These are phyloP conservation scores for Russula earlei DNA, from an alignment of 768 basidiomycete species.

Conservation along the genomic window DNA sequence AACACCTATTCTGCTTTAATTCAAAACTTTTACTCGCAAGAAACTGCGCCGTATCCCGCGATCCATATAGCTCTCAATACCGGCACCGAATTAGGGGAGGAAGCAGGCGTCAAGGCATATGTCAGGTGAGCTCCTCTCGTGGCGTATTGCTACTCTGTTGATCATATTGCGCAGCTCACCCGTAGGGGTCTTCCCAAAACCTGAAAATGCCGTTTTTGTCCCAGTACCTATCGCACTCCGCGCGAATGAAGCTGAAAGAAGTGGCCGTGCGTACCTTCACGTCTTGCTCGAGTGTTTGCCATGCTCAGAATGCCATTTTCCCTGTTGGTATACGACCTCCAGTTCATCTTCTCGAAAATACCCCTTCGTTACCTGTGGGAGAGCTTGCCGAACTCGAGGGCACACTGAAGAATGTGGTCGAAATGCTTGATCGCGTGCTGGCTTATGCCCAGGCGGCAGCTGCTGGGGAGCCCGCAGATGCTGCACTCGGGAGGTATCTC, in stretches of 20 bases:
- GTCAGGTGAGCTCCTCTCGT: slow-evolving; percentile 45
- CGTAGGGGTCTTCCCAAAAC: slow-evolving; percentile 79
- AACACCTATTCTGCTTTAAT: slow-evolving; percentile 95
- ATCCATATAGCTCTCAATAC: slow-evolving; percentile 90
- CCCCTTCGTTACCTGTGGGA: slow-evolving; percentile 40
- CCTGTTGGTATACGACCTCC: not conserved
- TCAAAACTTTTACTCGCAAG: slow-evolving; percentile 95
- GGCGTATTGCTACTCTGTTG: not conserved
- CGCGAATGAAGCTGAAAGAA: slow-evolving; percentile 75
- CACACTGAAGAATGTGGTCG: slow-evolving; percentile 59
- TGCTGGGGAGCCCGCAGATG: slow-evolving; percentile 72
- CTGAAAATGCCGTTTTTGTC: slow-evolving; percentile 91
- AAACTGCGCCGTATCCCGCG: slow-evolving; percentile 80
- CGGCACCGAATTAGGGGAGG: slow-evolving; percentile 49
- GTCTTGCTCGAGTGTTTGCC: not conserved
- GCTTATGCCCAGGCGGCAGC: slow-evolving; percentile 73
- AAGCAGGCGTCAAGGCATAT: slow-evolving; percentile 78
- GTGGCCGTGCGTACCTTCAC: slow-evolving; percentile 55
- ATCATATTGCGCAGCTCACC: slow-evolving; percentile 49
- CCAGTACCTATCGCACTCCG: slow-evolving; percentile 84
- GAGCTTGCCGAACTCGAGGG: slow-evolving; percentile 67
- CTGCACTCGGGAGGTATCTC: slow-evolving; percentile 81
- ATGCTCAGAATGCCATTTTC: not conserved
- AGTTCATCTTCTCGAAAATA: slow-evolving; percentile 66
- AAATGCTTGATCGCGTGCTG: slow-evolving; percentile 80